A percentile compares a stretch with the other conserved stretches of the same genome.
phyloP scores from a whole-genome alignment of 1,284 basidiomycete species.

The Pseudozyma tsukubaensis region DNA sequence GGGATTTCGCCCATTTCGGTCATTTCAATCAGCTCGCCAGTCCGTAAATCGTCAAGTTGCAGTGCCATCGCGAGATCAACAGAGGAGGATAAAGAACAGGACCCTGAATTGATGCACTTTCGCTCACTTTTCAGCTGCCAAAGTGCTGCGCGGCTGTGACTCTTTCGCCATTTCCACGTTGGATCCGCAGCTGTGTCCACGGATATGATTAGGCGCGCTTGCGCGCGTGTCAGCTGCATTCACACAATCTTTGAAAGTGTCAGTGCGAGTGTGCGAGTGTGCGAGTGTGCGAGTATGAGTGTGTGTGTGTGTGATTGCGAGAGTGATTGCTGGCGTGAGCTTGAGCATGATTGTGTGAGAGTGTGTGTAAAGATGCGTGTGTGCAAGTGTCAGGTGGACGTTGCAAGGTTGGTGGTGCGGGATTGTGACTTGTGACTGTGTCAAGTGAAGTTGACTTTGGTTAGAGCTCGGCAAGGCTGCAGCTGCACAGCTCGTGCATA shows the following conservation, averaged over 20 bases:
- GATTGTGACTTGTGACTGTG: background rate
- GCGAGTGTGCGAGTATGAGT: too few relatives aligned
- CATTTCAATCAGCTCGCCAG: too few relatives aligned
- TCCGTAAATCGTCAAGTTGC: too few relatives aligned
- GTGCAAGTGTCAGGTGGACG: too few relatives aligned
- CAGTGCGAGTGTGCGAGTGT: background rate
- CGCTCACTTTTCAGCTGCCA: background rate
- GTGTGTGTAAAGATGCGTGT: too few relatives aligned
- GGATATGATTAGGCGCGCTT: background rate
- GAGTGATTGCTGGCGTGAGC: too few relatives aligned
- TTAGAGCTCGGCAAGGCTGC: too few relatives aligned
- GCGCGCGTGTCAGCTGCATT: conserved; percentile 3
- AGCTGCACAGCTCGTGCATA: conserved; percentile 14
- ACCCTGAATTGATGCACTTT: conserved; percentile 25
- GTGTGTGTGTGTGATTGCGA: too few relatives aligned
- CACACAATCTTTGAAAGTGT: background rate
- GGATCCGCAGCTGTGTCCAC: background rate
- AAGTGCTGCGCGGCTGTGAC: too few relatives aligned
- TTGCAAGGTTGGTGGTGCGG: background rate
- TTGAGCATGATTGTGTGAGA: too few relatives aligned
- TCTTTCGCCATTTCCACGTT: too few relatives aligned
- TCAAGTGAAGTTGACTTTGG: background rate
- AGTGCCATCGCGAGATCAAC: conserved; percentile 15
- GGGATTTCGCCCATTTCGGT: too few relatives aligned
- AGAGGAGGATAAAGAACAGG: conserved; percentile 8